phyloP scores from a whole-genome alignment of 2,329 filamentous ascomycete genomes.

The Chaetomiaceae sp. region DNA sequence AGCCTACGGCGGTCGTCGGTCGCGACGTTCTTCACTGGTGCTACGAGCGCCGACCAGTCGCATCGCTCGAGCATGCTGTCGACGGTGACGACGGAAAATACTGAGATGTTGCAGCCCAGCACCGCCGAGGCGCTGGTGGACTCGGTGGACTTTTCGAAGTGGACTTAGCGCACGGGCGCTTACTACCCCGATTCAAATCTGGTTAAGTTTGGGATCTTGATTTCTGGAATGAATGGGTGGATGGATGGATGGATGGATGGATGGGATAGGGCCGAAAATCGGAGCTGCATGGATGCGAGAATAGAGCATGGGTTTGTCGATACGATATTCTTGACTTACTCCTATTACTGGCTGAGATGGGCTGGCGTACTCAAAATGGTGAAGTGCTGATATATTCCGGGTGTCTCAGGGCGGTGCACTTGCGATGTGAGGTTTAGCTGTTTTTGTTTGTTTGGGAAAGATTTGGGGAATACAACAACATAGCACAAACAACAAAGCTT shows the following conservation, averaged over 20 bases:
- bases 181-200: conserved; percentile 14
- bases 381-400: no score
- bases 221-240: not conserved
- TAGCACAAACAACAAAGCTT: no score
- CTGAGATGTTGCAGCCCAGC: conserved; percentile 39
- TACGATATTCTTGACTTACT: no score
- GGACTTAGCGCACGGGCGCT: no score
- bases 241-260: not conserved
- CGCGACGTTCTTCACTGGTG: conserved; percentile 58
- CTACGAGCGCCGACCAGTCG: conserved; percentile 44
- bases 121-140: conserved; percentile 41
- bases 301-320: no score
- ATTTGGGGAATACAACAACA: no score
- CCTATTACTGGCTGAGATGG: no score
- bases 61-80: conserved; percentile 58
- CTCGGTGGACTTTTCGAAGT: conserved; percentile 48
- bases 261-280: no score
- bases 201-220: not conserved
- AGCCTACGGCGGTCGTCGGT: conserved; percentile 60
- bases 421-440: no score
- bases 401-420: no score
- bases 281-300: not conserved
- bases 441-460: no score
- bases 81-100: conserved; percentile 50
- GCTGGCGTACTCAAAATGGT: no score